Base-by-base conservation (phyloP, 1,139 yeast genomes). In the Suhomyces terraborum region DNA sequence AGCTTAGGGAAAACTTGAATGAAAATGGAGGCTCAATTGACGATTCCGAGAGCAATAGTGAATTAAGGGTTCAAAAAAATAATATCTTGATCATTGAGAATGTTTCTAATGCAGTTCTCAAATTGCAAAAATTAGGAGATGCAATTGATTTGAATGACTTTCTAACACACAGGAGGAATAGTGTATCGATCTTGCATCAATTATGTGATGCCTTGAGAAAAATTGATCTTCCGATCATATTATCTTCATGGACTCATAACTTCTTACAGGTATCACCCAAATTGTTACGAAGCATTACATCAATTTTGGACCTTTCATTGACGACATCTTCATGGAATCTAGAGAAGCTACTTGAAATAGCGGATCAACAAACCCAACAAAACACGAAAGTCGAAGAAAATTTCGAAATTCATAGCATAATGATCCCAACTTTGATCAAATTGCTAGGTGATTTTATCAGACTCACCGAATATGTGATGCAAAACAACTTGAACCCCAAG, bases 271-370 rank as follows among this genome's bases (percentile, higher is more conserved):
- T 47, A 8, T 34, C 52, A 37, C 47, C 51, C 14, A 40, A 44
- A 3, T 43, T 62, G 18, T 47, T 49, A 4, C 40, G 40, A 4
- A 49, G 53, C 8, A 49, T 65, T 38, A 51, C 43, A 26, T 44
- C 44, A 1, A 39, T 63, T 0, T 47, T 66, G 30, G 70, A 66
- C 35, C 54, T 61, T 12, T 32, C 59, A 1, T 51, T 68, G 29
- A 52, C 62, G 4, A 42, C 61, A 1, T 50, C 58, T 6, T 64
- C 73, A 3, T 64, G 73, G 68, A 64, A 61, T 38, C 54, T 70
- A 25, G 75, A 71, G 39, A 59, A 55, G 28, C 51, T 68, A 16
- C 53, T 67, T 8, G 53, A 51, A 18, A 47, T 58, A 8, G 52
- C 49, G 12, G 49, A 47, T 25, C 38, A 40, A 10, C 45, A 51